Conservation (phyloP, 495 filamentous ascomycete species). For the Aspergillus affinis region DNA sequence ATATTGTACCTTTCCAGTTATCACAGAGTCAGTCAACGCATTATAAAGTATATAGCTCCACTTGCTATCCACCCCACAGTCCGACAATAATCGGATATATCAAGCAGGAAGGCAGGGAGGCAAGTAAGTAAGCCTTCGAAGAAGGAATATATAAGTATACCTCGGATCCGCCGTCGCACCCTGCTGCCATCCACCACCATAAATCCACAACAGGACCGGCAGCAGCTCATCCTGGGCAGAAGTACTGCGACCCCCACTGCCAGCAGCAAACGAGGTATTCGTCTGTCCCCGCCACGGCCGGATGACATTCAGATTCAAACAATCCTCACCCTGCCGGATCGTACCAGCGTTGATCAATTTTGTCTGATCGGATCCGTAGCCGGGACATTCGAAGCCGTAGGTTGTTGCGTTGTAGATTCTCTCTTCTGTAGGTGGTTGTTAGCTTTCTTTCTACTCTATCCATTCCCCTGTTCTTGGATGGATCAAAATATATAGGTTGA, state of each 20-base stretch:
- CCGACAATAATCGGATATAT: conserved; percentile 8
- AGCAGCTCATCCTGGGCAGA: conserved; percentile 42
- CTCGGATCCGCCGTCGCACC: conserved; percentile 38
- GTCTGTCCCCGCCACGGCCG: conserved; percentile 46
- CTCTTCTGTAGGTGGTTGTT: background rate
- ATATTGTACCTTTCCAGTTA: conserved; percentile 31
- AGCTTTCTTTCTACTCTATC: conserved; percentile 3
- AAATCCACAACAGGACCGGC: conserved; percentile 67
- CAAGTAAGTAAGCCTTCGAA: too few species aligned
- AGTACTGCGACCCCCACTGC: too few species aligned
- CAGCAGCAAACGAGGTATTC: conserved; percentile 1
- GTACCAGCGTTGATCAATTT: conserved; percentile 25
- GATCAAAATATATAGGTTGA: too few species aligned
- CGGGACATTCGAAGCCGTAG: conserved; percentile 40
- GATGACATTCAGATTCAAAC: conserved; percentile 63
- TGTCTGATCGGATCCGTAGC: conserved; percentile 35
- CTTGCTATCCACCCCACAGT: background rate
- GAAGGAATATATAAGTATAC: conserved; percentile 16
- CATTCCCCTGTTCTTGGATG: too few species aligned
- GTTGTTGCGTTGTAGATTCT: conserved; percentile 33
- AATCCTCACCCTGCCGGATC: conserved; percentile 54
- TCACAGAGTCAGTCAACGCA: conserved; percentile 3
- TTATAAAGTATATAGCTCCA: background rate
- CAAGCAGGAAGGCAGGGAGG: too few species aligned
- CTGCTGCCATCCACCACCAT: conserved; percentile 57